Evolutionary conservation across 108 stramenopile species (phyloP), one percentile per base, ranked within the genome.

Genomic region (Cyclotella atomus): DNA sequence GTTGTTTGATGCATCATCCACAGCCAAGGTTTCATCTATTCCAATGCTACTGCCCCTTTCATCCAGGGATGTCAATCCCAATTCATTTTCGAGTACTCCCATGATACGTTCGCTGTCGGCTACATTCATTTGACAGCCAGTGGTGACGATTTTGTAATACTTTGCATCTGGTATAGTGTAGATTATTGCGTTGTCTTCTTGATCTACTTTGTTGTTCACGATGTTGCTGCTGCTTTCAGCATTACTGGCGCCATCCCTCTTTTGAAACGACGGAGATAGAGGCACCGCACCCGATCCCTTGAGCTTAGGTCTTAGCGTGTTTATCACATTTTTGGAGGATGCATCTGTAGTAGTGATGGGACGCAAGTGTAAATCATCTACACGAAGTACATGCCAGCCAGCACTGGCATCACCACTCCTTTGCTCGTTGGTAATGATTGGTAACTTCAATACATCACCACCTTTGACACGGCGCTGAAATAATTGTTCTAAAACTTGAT

Each of bases 61-160:
- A n/a, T n/a, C 8, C 81, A 50, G 10, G 90, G 90, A 25, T 81
- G 82, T 23, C 94, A 84, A 19, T 97, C 97, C 23, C 97, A 83
- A 55, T 73, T 92, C 54, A 74, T 57, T 65, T n/a, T 70, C 64
- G 44, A 99, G 81, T 60, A 96, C 95, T 30, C 97, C 98, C 70
- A 94, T 96, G 56, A 99, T 95, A 38, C 98, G 82, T 84, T 99
- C 98, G 29, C 89, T 92, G 72, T 99, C 98, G 3, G 98, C 97
- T 28, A 89, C 67, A 71, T 99, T 99, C 98, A 99, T 99, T 85
- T 98, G 97, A 71, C 98, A 99, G 10, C 98, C 97, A 89, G 91
- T 95, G 0, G 91, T 92, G 66, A 92, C 89, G 55, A 96, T 81
- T 59, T 87, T 87, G 64, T 93, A 96, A 9, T 87, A 91, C 59